Conservation (phyloP, 352 stramenopile species). For the Phytophthora macrochlamydospora region DNA sequence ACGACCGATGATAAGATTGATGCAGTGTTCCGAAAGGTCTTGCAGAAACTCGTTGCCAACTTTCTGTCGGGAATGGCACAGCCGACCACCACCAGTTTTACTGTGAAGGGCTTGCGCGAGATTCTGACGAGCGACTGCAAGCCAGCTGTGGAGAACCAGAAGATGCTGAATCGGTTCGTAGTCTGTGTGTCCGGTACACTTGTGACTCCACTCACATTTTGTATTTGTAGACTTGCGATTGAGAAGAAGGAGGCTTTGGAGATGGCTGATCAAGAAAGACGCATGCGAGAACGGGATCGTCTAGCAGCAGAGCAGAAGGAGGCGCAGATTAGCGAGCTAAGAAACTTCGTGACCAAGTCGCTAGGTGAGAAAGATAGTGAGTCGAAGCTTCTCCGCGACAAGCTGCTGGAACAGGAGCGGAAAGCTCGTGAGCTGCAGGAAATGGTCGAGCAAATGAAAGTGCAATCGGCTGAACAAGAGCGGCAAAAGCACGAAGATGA, state of each 20-base stretch:
- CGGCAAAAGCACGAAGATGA: constrained; percentile 54
- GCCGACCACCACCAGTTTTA: constrained; percentile 45
- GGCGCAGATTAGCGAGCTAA: constrained; percentile 68
- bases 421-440: constrained; percentile 57
- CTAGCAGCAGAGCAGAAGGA: constrained; percentile 57
- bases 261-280: constrained; percentile 59
- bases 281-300: constrained; percentile 64
- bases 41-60: constrained; percentile 65
- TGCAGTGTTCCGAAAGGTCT: constrained; percentile 51
- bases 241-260: constrained; percentile 74
- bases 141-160: constrained; percentile 70
- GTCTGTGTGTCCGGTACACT: not conserved
- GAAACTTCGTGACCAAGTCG: constrained; percentile 66
- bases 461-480: constrained; percentile 43
- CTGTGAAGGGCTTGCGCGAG: constrained; percentile 52
- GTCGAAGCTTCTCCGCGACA: constrained; percentile 66
- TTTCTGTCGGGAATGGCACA: constrained; percentile 60
- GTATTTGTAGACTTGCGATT: constrained; percentile 45
- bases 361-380: constrained; percentile 70
- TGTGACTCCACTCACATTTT: not conserved
- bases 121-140: constrained; percentile 67
- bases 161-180: constrained; percentile 66
- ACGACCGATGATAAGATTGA: constrained; percentile 73
- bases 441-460: constrained; percentile 63
- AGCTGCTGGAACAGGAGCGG: constrained; percentile 65